These are phyloP conservation scores for Epithele typhae DNA, from an alignment of 768 basidiomycete species.

Conservation along the genomic window DNA sequence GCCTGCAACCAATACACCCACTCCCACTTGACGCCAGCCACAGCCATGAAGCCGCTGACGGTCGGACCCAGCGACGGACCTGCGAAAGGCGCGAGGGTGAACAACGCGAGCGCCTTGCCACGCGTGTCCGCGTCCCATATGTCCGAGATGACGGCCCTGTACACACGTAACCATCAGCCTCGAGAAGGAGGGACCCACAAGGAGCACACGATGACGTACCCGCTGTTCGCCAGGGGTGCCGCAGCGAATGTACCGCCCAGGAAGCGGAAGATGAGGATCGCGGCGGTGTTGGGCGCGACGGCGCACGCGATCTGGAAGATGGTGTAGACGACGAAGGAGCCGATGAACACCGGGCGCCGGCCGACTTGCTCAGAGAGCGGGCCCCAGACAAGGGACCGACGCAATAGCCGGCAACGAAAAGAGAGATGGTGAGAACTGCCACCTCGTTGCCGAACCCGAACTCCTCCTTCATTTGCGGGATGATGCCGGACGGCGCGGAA, in stretches of 20 bases:
- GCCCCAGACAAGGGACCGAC: slow-evolving; percentile 60
- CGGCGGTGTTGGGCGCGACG: slow-evolving; percentile 53
- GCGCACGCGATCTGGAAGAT: slow-evolving; percentile 64
- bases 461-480: slow-evolving; percentile 37
- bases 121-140: slow-evolving; percentile 60
- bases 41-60: slow-evolving; percentile 35
- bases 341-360: slow-evolving; percentile 16
- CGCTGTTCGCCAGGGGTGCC: slow-evolving; percentile 64
- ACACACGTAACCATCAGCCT: slow-evolving; percentile 12
- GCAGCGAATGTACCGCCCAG: slow-evolving; percentile 68
- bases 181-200: too few relatives aligned
- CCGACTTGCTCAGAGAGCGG: slow-evolving; percentile 43
- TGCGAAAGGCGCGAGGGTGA: slow-evolving; percentile 45
- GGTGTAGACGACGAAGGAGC: slow-evolving; percentile 50
- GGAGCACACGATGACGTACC: slow-evolving; percentile 32
- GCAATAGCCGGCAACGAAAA: slow-evolving; percentile 66
- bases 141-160: slow-evolving; percentile 27
- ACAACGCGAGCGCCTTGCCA: slow-evolving; percentile 63
- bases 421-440: slow-evolving; percentile 50
- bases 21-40: slow-evolving; percentile 47
- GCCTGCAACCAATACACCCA: slow-evolving; percentile 66
- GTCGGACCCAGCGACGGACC: slow-evolving; percentile 45
- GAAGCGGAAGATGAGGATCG: slow-evolving; percentile 67
- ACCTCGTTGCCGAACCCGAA: slow-evolving; percentile 50
- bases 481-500: slow-evolving; percentile 50